Evolutionary conservation across 331 rosid species (phyloP).

Genomic region (Cydonia oblonga): DNA sequence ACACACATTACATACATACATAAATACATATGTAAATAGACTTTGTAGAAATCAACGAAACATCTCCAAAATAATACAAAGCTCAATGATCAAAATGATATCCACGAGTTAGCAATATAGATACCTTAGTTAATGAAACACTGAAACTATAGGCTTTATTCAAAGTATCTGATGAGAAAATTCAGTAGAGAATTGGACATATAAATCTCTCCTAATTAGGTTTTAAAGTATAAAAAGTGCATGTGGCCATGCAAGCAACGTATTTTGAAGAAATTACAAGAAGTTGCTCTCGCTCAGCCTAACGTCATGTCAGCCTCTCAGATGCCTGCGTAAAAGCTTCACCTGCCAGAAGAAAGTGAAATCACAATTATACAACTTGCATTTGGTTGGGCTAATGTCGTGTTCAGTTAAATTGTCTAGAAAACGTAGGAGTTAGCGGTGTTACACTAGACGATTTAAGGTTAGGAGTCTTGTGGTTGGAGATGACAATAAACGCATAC

Average conservation of each 20-base stretch:
- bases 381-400: not conserved
- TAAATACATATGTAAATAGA: not conserved
- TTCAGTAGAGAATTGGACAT: not conserved
- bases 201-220: not conserved
- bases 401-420: not conserved
- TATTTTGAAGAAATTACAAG: not conserved
- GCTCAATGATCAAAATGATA: not conserved
- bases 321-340: not conserved
- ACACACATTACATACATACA: not conserved
- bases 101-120: not conserved
- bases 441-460: not conserved
- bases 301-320: not conserved
- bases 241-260: not conserved
- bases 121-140: not conserved
- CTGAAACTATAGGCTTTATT: not conserved
- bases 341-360: not conserved
- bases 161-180: not conserved
- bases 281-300: not conserved
- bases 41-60: not conserved
- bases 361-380: not conserved
- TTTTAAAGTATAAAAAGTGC: not conserved
- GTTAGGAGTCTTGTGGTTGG: not conserved
- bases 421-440: not conserved
- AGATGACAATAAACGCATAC: not conserved
- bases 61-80: not conserved